phyloP scores from a whole-genome alignment of 2,329 filamentous ascomycete genomes.

The Tolypocladium tundrense region DNA sequence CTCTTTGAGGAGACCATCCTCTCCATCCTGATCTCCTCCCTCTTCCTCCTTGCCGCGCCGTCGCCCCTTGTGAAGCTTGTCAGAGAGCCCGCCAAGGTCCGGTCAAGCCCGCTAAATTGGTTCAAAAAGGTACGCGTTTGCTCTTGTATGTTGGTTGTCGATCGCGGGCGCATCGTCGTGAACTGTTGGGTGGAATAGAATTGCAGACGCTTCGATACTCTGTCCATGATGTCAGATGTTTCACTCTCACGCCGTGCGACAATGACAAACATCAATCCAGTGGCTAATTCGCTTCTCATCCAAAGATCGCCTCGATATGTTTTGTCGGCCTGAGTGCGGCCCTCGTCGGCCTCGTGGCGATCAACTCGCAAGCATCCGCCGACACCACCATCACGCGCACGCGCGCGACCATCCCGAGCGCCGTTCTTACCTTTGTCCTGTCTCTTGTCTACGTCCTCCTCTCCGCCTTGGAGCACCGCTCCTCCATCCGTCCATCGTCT shows the following conservation, averaged over 20 bases:
- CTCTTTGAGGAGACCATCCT: constrained; percentile 10
- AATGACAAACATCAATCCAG: not conserved
- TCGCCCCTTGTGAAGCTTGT: not conserved
- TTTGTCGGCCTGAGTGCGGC: constrained; percentile 2
- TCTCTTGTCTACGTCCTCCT: constrained; percentile 1
- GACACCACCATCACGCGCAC: not conserved
- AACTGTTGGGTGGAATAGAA: not conserved
- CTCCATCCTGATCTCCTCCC: constrained; percentile 2
- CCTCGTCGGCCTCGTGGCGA: constrained; percentile 1
- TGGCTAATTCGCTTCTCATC: not conserved
- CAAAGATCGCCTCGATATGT: not conserved
- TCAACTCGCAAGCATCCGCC: not conserved
- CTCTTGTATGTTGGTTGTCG: not conserved
- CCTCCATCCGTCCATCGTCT: constrained; percentile 7
- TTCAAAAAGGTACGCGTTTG: constrained; percentile 1
- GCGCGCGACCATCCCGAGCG: not conserved
- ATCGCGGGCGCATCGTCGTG: not conserved
- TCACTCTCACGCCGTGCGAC: not conserved
- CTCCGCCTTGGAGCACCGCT: constrained; percentile 3
- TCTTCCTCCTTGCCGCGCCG: constrained; percentile 2
- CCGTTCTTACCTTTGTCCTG: not conserved
- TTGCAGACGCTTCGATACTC: not conserved
- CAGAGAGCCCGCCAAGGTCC: not conserved
- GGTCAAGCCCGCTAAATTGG: not conserved
- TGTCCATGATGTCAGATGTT: not conserved